Percentiles rank a stretch among this genome's conserved stretches.
Conservation (phyloP, 108 stramenopile species). For the Licmophora abbreviata region DNA sequence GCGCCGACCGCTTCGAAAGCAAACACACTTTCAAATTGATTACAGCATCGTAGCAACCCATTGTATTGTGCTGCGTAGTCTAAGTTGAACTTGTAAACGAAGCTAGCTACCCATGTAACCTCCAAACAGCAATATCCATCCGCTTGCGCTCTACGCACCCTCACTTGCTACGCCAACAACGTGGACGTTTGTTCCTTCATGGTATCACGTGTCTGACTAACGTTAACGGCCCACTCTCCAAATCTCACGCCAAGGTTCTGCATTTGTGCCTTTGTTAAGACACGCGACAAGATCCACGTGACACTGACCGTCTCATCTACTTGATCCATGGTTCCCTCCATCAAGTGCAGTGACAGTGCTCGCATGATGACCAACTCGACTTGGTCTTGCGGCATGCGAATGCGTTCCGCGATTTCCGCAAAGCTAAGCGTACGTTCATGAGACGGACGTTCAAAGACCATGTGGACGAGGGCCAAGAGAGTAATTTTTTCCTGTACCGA, state of each 20-base stretch:
- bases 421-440: slow-evolving; percentile 85
- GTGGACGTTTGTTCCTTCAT: slow-evolving; percentile 40
- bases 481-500: slow-evolving; percentile 94
- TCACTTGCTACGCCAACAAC: slow-evolving; percentile 6
- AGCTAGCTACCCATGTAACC: no score
- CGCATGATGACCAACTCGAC: slow-evolving; percentile 99
- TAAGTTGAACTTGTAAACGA: no score
- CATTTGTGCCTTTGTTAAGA: slow-evolving; percentile 77
- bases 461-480: slow-evolving; percentile 87
- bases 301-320: slow-evolving; percentile 80
- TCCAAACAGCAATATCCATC: no score
- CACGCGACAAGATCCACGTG: slow-evolving; percentile 98
- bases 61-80: no score
- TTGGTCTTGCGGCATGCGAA: slow-evolving; percentile 69
- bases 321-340: slow-evolving; percentile 86
- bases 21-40: no score
- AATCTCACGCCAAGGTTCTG: slow-evolving; percentile 67
- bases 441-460: slow-evolving; percentile 90
- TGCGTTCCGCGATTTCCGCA: slow-evolving; percentile 74
- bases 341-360: slow-evolving; percentile 88
- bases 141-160: no score
- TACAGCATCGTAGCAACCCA: no score
- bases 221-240: slow-evolving; percentile 79
- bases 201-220: slow-evolving; percentile 49
- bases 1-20: no score